Base-by-base conservation (phyloP, 495 filamentous ascomycete genomes). In the Trypethelium eluteriae region DNA sequence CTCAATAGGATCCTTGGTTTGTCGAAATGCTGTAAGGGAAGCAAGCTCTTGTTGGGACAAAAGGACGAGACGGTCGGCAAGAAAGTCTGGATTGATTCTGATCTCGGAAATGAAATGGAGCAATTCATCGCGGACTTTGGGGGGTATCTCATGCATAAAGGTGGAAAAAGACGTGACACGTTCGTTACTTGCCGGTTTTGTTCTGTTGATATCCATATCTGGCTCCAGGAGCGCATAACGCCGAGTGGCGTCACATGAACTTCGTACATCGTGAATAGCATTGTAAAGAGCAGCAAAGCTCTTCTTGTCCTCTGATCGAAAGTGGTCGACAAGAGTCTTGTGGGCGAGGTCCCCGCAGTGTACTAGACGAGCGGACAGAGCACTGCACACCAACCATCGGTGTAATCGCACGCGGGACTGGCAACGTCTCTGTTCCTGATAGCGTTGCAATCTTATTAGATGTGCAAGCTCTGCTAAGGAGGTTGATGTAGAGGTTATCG, bases 281-380 rank as follows among this genome's bases (percentile, higher is more conserved):
- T 93, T 90, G 76, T 93, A 96, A 59, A 96, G 80, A 72, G 84
- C 84, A 64, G 88, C 89, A 78, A 98, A 98, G 70, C 82, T 87
- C 71, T 86, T 86, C 79, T 94, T 96, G 76, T 97, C 91, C 74
- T 96, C 93, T 61, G 88, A 86, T 70, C 89, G 89, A 76, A 96
- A 91, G 73, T 85, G 85, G 72, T 98, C 93, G 69, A 94, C 90
- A 72, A 98, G 80, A 69, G 89, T 90, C 18, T 88, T 84, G 76
- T 94, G 88, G 63, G 89, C 86, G 53, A 89, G 84, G 70, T 89
- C 86, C 64, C 89, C 89, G 68, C 88, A 87, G 67, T 90, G 85
- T 76, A 88, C 83, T 74, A 95, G 81, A 64, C 93, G 89, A 68
- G 91, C 85, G 62, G 88, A 92, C 47, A 94, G 81, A 16, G 89